phyloP scores from a whole-genome alignment of 768 basidiomycete genomes.

The Tulasnella sp. region DNA sequence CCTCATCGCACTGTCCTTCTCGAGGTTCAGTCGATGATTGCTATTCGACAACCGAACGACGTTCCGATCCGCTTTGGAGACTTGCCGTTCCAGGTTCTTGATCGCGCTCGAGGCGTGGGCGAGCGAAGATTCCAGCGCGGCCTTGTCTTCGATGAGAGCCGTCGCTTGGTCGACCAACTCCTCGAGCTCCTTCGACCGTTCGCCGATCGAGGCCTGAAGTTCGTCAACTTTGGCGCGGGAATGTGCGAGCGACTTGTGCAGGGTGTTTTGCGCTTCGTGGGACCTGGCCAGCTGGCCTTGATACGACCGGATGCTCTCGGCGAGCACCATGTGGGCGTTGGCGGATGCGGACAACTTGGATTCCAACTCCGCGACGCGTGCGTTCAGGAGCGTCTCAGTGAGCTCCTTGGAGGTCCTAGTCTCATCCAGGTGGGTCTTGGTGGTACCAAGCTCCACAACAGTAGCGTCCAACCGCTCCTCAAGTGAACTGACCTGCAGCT shows the following conservation, averaged over 20 bases:
- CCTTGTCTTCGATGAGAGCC: slow-evolving; percentile 2
- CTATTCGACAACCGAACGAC: not conserved
- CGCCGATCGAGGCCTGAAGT: not conserved
- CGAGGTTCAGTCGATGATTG: not conserved
- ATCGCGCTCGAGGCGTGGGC: not conserved
- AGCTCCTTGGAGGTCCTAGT: not conserved
- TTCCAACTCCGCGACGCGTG: not conserved
- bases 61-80: not conserved
- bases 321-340: not conserved
- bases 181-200: not conserved
- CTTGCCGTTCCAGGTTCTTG: not conserved
- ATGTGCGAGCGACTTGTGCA: not conserved
- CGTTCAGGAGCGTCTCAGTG: not conserved
- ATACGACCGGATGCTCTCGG: slow-evolving; percentile 3
- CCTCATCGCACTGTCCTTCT: not conserved
- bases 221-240: not conserved
- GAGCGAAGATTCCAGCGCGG: not conserved
- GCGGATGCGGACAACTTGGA: not conserved
- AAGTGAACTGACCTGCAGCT: not conserved
- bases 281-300: not conserved
- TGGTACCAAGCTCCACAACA: not conserved
- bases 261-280: not conserved
- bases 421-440: not conserved
- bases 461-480: not conserved
- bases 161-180: not conserved